phyloP scores from a whole-genome alignment of 768 basidiomycete species.

The Holtermanniella nyarrowii region DNA sequence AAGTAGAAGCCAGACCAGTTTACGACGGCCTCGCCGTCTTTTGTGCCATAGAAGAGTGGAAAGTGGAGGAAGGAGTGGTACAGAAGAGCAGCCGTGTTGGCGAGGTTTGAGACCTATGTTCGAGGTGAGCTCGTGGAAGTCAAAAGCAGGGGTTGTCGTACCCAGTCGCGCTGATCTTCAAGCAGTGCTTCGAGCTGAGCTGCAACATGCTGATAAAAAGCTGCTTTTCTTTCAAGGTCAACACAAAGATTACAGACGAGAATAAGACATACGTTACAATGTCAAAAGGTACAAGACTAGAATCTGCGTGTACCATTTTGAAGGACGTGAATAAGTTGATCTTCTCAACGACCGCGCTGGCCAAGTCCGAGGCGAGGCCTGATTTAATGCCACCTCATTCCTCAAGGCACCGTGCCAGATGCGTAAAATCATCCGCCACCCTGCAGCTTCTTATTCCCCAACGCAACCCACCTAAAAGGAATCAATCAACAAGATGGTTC shows the following conservation, averaged over 20 bases:
- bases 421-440: too few species aligned
- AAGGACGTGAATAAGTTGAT: too few species aligned
- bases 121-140: too few species aligned
- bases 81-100: conserved; percentile 71
- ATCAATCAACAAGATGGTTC: too few species aligned
- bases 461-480: too few species aligned
- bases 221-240: conserved; percentile 45
- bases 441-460: too few species aligned
- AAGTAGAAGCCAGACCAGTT: conserved; percentile 99
- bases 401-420: too few species aligned
- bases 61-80: conserved; percentile 68
- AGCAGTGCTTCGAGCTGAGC: conserved; percentile 55
- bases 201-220: conserved; percentile 72
- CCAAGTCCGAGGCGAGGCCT: too few species aligned
- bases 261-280: conserved; percentile 46
- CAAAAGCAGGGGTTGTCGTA: conserved; percentile 36
- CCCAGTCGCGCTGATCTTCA: conserved; percentile 67
- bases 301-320: conserved; percentile 73
- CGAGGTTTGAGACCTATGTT: conserved; percentile 67
- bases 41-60: conserved; percentile 50
- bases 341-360: too few species aligned
- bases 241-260: neutral
- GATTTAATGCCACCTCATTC: too few species aligned
- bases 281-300: conserved; percentile 58
- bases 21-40: conserved; percentile 52